Evolutionary conservation across 768 basidiomycete species (phyloP).

Genomic region (Trametes maxima): DNA sequence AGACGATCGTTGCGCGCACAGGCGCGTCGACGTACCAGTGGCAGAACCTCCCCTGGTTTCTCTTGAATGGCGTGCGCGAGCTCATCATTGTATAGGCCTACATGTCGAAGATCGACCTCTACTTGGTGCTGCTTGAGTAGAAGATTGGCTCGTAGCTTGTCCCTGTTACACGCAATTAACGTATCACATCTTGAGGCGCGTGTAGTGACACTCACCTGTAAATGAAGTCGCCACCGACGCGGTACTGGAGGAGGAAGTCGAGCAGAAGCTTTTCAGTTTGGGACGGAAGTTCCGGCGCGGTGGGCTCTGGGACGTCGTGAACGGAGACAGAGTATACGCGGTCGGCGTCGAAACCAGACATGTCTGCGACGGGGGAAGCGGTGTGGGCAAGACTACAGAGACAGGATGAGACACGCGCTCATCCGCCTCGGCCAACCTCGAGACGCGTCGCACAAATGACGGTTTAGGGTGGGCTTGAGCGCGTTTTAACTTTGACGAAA

Average conservation of each 20-base stretch:
- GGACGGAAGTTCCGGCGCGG: constrained; percentile 70
- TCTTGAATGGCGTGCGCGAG: constrained; percentile 91
- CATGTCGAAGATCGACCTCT: constrained; percentile 55
- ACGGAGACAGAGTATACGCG: constrained; percentile 81
- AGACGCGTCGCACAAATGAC: constrained; percentile 21
- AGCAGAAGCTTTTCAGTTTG: constrained; percentile 79
- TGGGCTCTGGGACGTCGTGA: constrained; percentile 52
- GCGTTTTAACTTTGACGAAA: constrained; percentile 11
- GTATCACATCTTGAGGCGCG: background rate
- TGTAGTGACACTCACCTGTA: constrained; percentile 63
- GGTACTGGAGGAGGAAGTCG: constrained; percentile 87
- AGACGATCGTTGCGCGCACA: background rate
- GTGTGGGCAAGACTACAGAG: background rate
- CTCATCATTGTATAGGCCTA: constrained; percentile 84
- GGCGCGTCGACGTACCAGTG: constrained; percentile 58
- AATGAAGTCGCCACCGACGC: constrained; percentile 88
- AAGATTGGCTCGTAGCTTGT: constrained; percentile 87
- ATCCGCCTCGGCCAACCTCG: background rate
- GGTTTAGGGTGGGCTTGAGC: constrained; percentile 27
- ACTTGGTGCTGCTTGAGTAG: constrained; percentile 79
- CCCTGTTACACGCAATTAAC: constrained; percentile 44
- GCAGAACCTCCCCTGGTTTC: constrained; percentile 84
- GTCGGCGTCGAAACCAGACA: constrained; percentile 90
- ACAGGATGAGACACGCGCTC: constrained; percentile 5
- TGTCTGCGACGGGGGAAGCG: constrained; percentile 33